phyloP scores from a whole-genome alignment of 192 early-diverging fungal genomes.

The Coemansia sp. region DNA sequence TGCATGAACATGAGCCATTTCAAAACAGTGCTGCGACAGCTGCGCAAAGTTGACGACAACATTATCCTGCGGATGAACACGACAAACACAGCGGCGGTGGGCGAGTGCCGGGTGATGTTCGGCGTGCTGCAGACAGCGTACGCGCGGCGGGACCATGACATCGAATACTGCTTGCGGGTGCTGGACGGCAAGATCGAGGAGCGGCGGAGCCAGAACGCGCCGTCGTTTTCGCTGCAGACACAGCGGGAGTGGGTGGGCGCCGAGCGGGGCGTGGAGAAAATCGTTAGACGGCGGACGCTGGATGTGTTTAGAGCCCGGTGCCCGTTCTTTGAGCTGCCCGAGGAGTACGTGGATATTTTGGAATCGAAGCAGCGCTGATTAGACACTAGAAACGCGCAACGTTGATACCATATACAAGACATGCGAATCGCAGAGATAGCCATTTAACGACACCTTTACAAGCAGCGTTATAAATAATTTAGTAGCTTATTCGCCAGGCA shows the following conservation, averaged over 20 bases:
- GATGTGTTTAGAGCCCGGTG: conserved; percentile 70
- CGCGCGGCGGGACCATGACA: conserved; percentile 60
- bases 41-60: conserved; percentile 77
- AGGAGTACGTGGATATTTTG: conserved; percentile 53
- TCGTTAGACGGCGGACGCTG: conserved; percentile 65
- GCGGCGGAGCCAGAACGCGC: not conserved
- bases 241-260: conserved; percentile 69
- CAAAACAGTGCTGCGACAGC: conserved; percentile 64
- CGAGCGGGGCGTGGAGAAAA: conserved; percentile 68
- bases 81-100: conserved; percentile 63
- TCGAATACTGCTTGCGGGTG: conserved; percentile 67
- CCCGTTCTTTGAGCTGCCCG: conserved; percentile 55
- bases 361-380: conserved; percentile 20
- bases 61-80: conserved; percentile 74
- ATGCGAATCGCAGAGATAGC: too few relatives aligned
- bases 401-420: too few relatives aligned
- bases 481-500: not conserved
- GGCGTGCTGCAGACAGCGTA: conserved; percentile 65
- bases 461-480: not conserved
- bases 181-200: conserved; percentile 27
- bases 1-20: conserved; percentile 60
- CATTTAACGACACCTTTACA: too few relatives aligned
- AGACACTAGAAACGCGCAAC: too few relatives aligned
- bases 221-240: conserved; percentile 18
- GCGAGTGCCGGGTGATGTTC: conserved; percentile 64